Evolutionary conservation across 192 early-diverging fungal genomes (phyloP).

Genomic region (Neocallimastix lanati): DNA sequence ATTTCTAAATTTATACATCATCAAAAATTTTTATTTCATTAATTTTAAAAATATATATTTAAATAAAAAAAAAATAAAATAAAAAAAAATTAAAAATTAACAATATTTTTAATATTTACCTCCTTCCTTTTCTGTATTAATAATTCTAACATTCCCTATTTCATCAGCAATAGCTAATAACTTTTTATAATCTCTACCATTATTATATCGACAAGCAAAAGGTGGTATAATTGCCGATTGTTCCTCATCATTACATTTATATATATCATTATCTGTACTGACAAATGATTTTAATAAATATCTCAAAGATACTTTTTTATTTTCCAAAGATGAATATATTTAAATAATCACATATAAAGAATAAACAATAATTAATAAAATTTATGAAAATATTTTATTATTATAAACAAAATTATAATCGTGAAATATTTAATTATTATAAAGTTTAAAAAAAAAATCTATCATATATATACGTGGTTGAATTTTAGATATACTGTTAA

Average conservation of each 20-base stretch:
- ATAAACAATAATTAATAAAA: too few relatives aligned
- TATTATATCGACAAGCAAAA: neutral
- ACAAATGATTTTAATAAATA: neutral
- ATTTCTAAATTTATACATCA: constrained; percentile 1
- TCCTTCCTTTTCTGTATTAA: constrained; percentile 27
- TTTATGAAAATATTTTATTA: too few relatives aligned
- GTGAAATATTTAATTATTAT: too few relatives aligned
- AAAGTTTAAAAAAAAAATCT: too few relatives aligned
- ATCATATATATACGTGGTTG: neutral
- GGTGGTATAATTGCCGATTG: neutral
- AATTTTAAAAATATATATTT: neutral
- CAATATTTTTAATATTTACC: neutral
- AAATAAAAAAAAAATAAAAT: neutral
- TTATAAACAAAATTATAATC: too few relatives aligned
- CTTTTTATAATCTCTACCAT: constrained; percentile 12
- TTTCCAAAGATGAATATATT: too few relatives aligned
- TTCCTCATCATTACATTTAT: neutral
- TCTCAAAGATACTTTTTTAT: neutral
- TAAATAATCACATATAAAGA: too few relatives aligned
- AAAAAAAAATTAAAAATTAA: neutral
- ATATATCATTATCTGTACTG: neutral
- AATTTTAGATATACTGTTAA: neutral
- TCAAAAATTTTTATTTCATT: too few relatives aligned
- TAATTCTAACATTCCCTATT: constrained; percentile 34
- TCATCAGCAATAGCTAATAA: constrained; percentile 51